Evolutionary conservation across 2,329 filamentous ascomycete species (phyloP).

Genomic region (Beauveria caledonica): DNA sequence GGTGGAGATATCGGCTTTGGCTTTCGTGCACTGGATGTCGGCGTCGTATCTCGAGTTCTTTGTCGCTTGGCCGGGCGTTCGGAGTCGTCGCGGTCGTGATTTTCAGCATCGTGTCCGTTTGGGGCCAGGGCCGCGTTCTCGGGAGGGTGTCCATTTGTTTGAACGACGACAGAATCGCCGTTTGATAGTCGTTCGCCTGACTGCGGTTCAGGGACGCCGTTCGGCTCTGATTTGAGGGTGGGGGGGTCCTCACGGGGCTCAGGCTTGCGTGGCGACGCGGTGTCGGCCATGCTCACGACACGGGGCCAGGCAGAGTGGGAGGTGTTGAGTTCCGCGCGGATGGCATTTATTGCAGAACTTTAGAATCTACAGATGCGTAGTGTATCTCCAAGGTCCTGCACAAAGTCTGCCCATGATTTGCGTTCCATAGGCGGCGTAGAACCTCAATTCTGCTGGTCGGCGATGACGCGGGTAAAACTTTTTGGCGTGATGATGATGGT

Average conservation of each 20-base stretch:
- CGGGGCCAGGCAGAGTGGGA: slow-evolving; percentile 34
- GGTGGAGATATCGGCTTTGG: slow-evolving; percentile 63
- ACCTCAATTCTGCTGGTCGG: slow-evolving; percentile 29
- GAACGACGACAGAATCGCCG: not conserved
- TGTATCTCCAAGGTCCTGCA: slow-evolving; percentile 35
- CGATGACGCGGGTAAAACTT: slow-evolving; percentile 34
- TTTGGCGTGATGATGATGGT: slow-evolving; percentile 20
- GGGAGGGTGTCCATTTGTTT: slow-evolving; percentile 15
- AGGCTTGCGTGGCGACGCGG: slow-evolving; percentile 46
- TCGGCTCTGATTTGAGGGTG: slow-evolving; percentile 19
- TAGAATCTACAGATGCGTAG: slow-evolving; percentile 45
- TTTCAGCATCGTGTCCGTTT: slow-evolving; percentile 16
- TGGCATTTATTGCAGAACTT: slow-evolving; percentile 50
- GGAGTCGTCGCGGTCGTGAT: slow-evolving; percentile 23
- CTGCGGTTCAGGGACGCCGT: not conserved
- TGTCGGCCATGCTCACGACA: slow-evolving; percentile 49
- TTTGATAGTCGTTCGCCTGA: not conserved
- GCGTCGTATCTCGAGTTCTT: slow-evolving; percentile 44
- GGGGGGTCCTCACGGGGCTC: slow-evolving; percentile 23
- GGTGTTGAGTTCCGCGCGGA: slow-evolving; percentile 45
- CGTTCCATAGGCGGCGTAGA: slow-evolving; percentile 36
- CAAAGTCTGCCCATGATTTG: slow-evolving; percentile 49
- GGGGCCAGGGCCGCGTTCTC: slow-evolving; percentile 16
- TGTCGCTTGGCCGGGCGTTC: slow-evolving; percentile 57
- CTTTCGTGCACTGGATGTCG: slow-evolving; percentile 35